A percentile compares a stretch with the other conserved stretches of the same genome.
These are phyloP conservation scores for Aspergillus sp. DNA, from an alignment of 2,329 filamentous ascomycete genomes.

Conservation along the genomic window DNA sequence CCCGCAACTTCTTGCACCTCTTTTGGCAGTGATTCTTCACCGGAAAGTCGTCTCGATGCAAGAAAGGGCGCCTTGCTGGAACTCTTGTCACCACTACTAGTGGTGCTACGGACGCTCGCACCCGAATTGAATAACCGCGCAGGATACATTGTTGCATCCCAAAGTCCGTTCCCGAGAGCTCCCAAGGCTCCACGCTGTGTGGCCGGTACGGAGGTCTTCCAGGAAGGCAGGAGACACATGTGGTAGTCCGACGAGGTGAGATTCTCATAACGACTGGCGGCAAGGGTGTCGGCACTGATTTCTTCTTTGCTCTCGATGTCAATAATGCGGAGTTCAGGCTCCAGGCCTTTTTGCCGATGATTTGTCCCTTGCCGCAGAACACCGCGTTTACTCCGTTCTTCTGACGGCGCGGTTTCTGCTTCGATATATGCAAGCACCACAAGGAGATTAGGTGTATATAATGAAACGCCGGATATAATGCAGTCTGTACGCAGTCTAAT, in stretches of 20 bases:
- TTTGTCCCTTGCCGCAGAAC: conserved; percentile 54
- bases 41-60: conserved; percentile 45
- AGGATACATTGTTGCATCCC: conserved; percentile 85
- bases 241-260: conserved; percentile 88
- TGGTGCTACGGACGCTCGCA: conserved; percentile 60
- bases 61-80: conserved; percentile 44
- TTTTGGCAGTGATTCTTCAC: conserved; percentile 26
- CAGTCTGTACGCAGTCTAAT: conserved; percentile 83
- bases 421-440: conserved; percentile 85
- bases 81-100: conserved; percentile 46
- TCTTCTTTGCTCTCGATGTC: conserved; percentile 76
- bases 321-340: conserved; percentile 83
- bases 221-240: conserved; percentile 70
- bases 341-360: conserved; percentile 66
- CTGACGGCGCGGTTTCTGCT: conserved; percentile 58
- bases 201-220: conserved; percentile 54
- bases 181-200: conserved; percentile 67
- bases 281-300: conserved; percentile 76
- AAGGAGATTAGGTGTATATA: conserved; percentile 88
- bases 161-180: conserved; percentile 63
- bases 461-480: conserved; percentile 90
- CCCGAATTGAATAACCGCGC: conserved; percentile 78
- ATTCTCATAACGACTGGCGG: conserved; percentile 75
- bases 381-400: conserved; percentile 31
- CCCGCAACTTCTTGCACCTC: conserved; percentile 41